Evolutionary conservation across 1,284 basidiomycete species (phyloP), one percentile per base, ranked within the genome.

Genomic region (Boletellus sp.): DNA sequence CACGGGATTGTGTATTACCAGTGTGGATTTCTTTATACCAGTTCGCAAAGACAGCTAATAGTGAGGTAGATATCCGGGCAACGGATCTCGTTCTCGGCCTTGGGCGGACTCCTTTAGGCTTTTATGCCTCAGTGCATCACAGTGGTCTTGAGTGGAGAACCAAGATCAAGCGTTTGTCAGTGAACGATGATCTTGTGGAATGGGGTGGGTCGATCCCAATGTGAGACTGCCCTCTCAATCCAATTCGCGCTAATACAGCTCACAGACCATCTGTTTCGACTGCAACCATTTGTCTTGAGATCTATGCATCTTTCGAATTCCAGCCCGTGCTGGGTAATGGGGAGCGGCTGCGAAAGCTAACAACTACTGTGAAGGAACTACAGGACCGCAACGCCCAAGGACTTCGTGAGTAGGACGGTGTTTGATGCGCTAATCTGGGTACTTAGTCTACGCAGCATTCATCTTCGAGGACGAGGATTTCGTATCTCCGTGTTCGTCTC

Each of bases 281-380:
- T 19, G 36, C 24, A 8, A 38, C 5, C 5, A 30, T 57, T 24
- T 21, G 13, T 50, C 21, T 57, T 18, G 37, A 19, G 11, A 21
- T 58, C 8, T 48, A 39, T 35, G 56, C 52, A 28, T 47, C 56
- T 2, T 57, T 50, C 19, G 47, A 58, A 30, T 28, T 50, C 18
- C 47, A 44, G n/a, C 52, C 53, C 12, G 46, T 56, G 18, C 39
- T 57, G 15, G 50, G 50, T 36, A 28, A 42, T 19, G 50, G 45
- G 5, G 16, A 42, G 26, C 26, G 15, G 21, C 26, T 58, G 7
- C 44, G 43, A 6, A 21, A 26, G 22, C 21, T 41, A 19, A 16
- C 36, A 15, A 33, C 47, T 41, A 47, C 52, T 18, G 40, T 55
- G 13, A 26, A 38, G 4, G 44, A 58, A 28, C 38, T 57, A 12